Evolutionary conservation across 2,329 filamentous ascomycete genomes (phyloP).

Genomic region (Microcyclosporella mali): DNA sequence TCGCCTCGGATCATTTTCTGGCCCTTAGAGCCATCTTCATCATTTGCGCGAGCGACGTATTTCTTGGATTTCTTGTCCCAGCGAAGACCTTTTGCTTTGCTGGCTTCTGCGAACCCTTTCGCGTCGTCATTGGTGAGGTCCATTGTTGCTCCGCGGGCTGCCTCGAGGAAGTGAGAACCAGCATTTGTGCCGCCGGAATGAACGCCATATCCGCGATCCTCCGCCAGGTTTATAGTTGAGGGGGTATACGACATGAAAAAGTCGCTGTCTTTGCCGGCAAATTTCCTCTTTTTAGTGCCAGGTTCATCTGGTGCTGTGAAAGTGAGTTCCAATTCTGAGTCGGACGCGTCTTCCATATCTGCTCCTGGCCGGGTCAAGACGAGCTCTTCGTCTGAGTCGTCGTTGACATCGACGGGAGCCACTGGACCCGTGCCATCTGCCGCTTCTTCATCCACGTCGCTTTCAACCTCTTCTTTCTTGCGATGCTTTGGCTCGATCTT

Average conservation of each 20-base stretch:
- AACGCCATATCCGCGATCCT: conserved; percentile 90
- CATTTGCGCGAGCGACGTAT: conserved; percentile 86
- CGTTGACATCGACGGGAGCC: conserved; percentile 39
- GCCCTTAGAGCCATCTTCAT: conserved; percentile 80
- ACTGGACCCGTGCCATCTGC: conserved; percentile 32
- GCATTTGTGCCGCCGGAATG: conserved; percentile 62
- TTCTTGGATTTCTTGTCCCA: conserved; percentile 98
- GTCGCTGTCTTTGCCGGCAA: conserved; percentile 72
- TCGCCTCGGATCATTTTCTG: conserved; percentile 73
- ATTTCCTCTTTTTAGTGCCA: conserved; percentile 17
- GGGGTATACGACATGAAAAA: conserved; percentile 97
- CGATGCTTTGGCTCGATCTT: conserved; percentile 57
- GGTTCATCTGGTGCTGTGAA: conserved; percentile 35
- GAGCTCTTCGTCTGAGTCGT: conserved; percentile 35
- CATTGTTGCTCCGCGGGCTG: conserved; percentile 83
- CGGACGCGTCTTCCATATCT: conserved; percentile 40
- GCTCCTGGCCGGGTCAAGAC: conserved; percentile 28
- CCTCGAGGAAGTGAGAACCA: conserved; percentile 71
- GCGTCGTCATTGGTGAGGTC: conserved; percentile 87
- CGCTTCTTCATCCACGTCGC: conserved; percentile 14
- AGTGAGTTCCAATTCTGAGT: conserved; percentile 51
- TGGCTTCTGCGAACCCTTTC: conserved; percentile 71
- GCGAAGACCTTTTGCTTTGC: conserved; percentile 67
- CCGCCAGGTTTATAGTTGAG: conserved; percentile 68
- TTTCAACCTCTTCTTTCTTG: conserved; percentile 37